phyloP scores from a whole-genome alignment of 2,329 filamentous ascomycete species.

The Nemania serpens region DNA sequence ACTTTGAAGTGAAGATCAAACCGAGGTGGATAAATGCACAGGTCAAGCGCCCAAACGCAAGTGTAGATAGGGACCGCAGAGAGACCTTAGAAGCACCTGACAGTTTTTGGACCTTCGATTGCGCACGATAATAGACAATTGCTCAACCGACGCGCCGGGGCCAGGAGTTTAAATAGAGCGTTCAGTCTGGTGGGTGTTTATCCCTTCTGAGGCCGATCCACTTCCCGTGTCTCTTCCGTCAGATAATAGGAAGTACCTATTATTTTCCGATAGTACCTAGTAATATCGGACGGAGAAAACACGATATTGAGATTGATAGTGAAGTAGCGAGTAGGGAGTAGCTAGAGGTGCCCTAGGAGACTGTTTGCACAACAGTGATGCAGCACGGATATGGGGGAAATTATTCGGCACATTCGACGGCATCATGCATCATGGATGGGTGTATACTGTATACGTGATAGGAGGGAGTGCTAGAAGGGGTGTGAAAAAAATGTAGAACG shows the following conservation, averaged over 20 bases:
- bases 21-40: neutral
- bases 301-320: conserved; percentile 26
- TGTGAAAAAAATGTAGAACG: conserved; percentile 13
- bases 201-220: conserved; percentile 20
- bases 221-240: conserved; percentile 20
- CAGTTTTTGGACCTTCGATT: conserved; percentile 2
- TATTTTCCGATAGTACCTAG: conserved; percentile 19
- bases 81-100: conserved; percentile 1
- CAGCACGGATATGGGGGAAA: conserved; percentile 40
- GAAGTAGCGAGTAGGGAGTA: conserved; percentile 42
- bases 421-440: conserved; percentile 42
- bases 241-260: conserved; percentile 14
- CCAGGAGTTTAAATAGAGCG: conserved; percentile 21
- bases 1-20: neutral
- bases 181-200: conserved; percentile 9
- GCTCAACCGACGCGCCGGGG: conserved; percentile 9
- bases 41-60: neutral
- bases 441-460: conserved; percentile 28
- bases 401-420: conserved; percentile 40
- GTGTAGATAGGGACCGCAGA: neutral
- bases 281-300: conserved; percentile 28
- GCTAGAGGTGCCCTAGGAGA: conserved; percentile 30
- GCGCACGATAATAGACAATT: conserved; percentile 5
- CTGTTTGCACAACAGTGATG: conserved; percentile 41
- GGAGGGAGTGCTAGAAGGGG: conserved; percentile 19